Base-by-base conservation (phyloP, 192 early-diverging fungal genomes). In the Glomus cerebriforme region DNA sequence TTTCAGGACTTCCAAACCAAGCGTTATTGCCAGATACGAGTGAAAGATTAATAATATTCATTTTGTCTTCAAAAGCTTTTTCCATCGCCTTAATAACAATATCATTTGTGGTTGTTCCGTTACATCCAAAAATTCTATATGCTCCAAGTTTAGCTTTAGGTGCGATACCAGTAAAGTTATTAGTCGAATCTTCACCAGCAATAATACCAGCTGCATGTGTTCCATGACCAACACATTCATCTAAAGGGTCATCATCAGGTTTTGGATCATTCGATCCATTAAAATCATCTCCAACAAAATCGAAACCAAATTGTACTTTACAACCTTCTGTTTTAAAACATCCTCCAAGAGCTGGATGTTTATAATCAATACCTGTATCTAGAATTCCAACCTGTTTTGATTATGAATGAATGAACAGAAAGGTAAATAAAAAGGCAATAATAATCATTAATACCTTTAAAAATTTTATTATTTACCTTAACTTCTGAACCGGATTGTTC, bases 21-120 rank as follows among this genome's bases (percentile, higher is more conserved):
- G 85, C 87, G 77, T 83, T 84, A 43, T 26, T 19, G 17, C 87
- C 84, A 7, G 88, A 92, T 70, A 95, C 96, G 75, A 97, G 82
- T 64, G 92, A 93, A 79, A 97, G 87, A 86, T 93, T 96, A 82
- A 98, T 93, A 63, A 98, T 81, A 77, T 98, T 88, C 82, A 93
- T 89, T 7, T 90, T 85, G 65, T 95, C 94, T 7, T 81, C 81
- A 72, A 89, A 86, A n/a, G 96, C 96, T 13, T 82, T 81, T 79
- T 91, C 86, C 81, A 98, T 84, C 13, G 92, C 96, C 63, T 91
- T 88, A 70, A 95, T 90, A 39, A 97, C 89, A 54, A 96, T 75
- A 62, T 95, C 95, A 45, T 89, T 90, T 37, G 88, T 86, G 0
- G 89, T 87, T 39, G 86, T 86, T 67, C 91, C 91, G 74, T 86